Evolutionary conservation across 768 basidiomycete genomes (phyloP).

Genomic region (Amanita exitialis): DNA sequence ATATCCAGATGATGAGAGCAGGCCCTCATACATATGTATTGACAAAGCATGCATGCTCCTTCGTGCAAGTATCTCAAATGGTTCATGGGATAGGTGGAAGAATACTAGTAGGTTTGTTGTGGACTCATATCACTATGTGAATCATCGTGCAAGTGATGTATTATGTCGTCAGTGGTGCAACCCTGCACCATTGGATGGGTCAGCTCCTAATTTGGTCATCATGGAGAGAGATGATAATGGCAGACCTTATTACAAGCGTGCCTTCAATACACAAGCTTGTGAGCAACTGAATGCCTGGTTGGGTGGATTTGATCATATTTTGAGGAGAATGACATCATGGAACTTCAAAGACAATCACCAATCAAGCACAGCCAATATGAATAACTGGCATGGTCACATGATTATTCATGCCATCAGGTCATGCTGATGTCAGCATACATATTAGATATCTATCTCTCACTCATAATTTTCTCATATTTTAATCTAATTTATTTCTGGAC

Average conservation of each 20-base stretch:
- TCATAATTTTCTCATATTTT: no score
- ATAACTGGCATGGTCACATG: no score
- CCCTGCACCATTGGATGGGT: slow-evolving; percentile 19
- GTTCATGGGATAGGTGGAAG: slow-evolving; percentile 10
- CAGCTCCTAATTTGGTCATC: slow-evolving; percentile 19
- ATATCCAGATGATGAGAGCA: slow-evolving; percentile 6
- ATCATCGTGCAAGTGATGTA: slow-evolving; percentile 15
- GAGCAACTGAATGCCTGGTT: background rate
- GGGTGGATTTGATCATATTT: no score
- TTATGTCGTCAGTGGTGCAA: slow-evolving; percentile 22
- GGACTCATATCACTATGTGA: no score
- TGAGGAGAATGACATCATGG: no score
- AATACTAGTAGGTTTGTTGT: no score
- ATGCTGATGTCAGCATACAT: no score
- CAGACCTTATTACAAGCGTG: slow-evolving; percentile 11
- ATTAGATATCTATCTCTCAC: no score
- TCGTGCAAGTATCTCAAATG: slow-evolving; percentile 7
- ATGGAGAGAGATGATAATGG: slow-evolving; percentile 14
- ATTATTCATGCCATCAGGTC: no score
- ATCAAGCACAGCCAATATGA: no score
- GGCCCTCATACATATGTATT: slow-evolving; percentile 10
- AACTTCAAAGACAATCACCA: no score
- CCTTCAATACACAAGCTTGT: slow-evolving; percentile 18
- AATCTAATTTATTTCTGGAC: no score
- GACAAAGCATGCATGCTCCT: slow-evolving; percentile 3